Conservation (phyloP, 768 basidiomycete genomes). For the Leucocoprinus sp. region DNA sequence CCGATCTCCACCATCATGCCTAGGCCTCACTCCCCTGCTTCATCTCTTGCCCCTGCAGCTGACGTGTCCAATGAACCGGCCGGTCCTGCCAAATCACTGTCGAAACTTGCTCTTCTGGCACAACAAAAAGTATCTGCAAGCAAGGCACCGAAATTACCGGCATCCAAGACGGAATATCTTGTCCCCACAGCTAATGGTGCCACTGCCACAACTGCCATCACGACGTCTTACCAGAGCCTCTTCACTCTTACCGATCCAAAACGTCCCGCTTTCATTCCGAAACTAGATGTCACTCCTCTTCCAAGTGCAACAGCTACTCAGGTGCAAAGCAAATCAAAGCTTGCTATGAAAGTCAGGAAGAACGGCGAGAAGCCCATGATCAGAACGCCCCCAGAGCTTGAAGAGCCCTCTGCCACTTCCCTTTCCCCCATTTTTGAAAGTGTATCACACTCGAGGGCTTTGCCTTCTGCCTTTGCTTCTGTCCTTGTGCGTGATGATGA, state of each 20-base stretch:
- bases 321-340: slow-evolving; percentile 52
- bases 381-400: slow-evolving; percentile 19
- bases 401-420: slow-evolving; percentile 29
- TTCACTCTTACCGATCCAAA: slow-evolving; percentile 50
- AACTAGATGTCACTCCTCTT: slow-evolving; percentile 37
- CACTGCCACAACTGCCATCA: slow-evolving; percentile 79
- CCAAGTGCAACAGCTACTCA: slow-evolving; percentile 16
- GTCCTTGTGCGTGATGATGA: slow-evolving; percentile 57
- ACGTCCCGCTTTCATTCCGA: slow-evolving; percentile 32
- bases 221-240: slow-evolving; percentile 70
- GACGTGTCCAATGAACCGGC: slow-evolving; percentile 4
- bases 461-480: slow-evolving; percentile 71
- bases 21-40: background rate
- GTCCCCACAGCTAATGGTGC: slow-evolving; percentile 77
- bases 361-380: slow-evolving; percentile 34
- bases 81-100: slow-evolving; percentile 17
- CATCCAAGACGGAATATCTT: slow-evolving; percentile 56
- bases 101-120: slow-evolving; percentile 57
- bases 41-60: background rate
- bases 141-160: slow-evolving; percentile 39
- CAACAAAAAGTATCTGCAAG: slow-evolving; percentile 41
- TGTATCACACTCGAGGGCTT: slow-evolving; percentile 55
- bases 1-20: background rate
- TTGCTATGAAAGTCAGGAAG: slow-evolving; percentile 67
- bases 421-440: slow-evolving; percentile 52